Percentiles rank a stretch among this genome's conserved stretches.
Evolutionary conservation across 2,329 filamentous ascomycete genomes (phyloP).

Genomic region (Fusarium chuoi): DNA sequence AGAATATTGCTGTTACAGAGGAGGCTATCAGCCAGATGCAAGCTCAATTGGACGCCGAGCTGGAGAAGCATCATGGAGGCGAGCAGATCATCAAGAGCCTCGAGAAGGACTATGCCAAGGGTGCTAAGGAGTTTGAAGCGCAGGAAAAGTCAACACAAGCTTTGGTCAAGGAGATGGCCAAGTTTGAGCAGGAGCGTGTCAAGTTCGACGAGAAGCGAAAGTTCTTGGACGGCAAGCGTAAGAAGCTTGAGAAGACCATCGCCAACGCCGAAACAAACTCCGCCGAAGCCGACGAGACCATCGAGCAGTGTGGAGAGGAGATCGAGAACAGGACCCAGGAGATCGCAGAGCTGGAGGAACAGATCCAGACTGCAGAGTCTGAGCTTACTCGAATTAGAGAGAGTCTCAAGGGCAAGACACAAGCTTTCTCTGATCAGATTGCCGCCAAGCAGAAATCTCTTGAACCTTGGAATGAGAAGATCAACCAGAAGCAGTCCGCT

Average conservation of each 20-base stretch:
- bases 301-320: conserved; percentile 81
- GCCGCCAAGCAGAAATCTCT: conserved; percentile 90
- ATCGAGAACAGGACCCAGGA: conserved; percentile 81
- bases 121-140: conserved; percentile 83
- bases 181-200: conserved; percentile 95
- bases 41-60: conserved; percentile 82
- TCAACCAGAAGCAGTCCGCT: conserved; percentile 93
- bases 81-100: conserved; percentile 91
- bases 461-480: conserved; percentile 96
- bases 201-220: conserved; percentile 99
- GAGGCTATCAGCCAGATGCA: conserved; percentile 94
- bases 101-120: conserved; percentile 83
- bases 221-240: conserved; percentile 88
- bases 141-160: conserved; percentile 84
- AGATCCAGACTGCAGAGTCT: conserved; percentile 81
- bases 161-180: conserved; percentile 86
- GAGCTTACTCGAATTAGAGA: conserved; percentile 87
- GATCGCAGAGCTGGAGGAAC: conserved; percentile 78
- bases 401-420: conserved; percentile 92
- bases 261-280: conserved; percentile 78
- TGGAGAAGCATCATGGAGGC: conserved; percentile 90
- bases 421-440: conserved; percentile 92
- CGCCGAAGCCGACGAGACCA: conserved; percentile 79
- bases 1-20: conserved; percentile 88
- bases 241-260: conserved; percentile 92